These are phyloP conservation scores for Talaromyces sp. DNA, from an alignment of 2,329 filamentous ascomycete genomes.

Conservation along the genomic window DNA sequence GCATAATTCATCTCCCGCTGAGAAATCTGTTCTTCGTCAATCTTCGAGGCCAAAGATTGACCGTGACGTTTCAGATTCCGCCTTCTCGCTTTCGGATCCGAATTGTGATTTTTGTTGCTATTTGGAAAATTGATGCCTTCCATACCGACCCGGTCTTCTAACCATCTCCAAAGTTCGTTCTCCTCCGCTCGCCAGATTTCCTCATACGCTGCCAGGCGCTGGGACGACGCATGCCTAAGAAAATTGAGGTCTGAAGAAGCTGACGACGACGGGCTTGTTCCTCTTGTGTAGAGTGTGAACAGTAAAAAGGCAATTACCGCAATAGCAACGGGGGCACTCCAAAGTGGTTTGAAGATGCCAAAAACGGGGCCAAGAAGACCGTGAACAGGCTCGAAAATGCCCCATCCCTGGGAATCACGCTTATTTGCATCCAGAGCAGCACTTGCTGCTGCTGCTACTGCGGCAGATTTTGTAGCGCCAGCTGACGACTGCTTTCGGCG, in stretches of 20 bases:
- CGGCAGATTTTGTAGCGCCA: slow-evolving; percentile 29
- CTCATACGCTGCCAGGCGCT: slow-evolving; percentile 79
- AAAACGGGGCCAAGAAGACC: slow-evolving; percentile 65
- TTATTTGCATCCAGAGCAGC: slow-evolving; percentile 38
- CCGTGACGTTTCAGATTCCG: slow-evolving; percentile 31
- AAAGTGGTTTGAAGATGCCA: slow-evolving; percentile 65
- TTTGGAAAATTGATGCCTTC: slow-evolving; percentile 50
- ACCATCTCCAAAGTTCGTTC: slow-evolving; percentile 86
- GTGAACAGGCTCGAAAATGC: slow-evolving; percentile 73
- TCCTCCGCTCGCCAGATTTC: slow-evolving; percentile 89
- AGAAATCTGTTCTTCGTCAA: slow-evolving; percentile 65
- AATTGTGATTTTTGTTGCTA: slow-evolving; percentile 24
- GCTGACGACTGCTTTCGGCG: slow-evolving; percentile 54
- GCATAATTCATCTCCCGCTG: slow-evolving; percentile 73
- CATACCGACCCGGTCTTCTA: slow-evolving; percentile 79
- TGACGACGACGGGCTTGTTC: slow-evolving; percentile 32
- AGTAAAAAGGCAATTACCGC: slow-evolving; percentile 69
- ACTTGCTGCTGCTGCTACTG: slow-evolving; percentile 44
- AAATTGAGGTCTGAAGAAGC: slow-evolving; percentile 38
- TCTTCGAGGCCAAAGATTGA: slow-evolving; percentile 53
- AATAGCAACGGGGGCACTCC: slow-evolving; percentile 74
- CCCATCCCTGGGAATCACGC: slow-evolving; percentile 60
- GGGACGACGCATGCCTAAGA: slow-evolving; percentile 48
- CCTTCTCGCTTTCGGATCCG: slow-evolving; percentile 44
- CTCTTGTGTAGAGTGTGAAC: slow-evolving; percentile 68